Percentiles rank a stretch among this genome's conserved stretches.
Evolutionary conservation across 2,329 filamentous ascomycete genomes (phyloP).

Genomic region (Teratosphaeriaceae sp.): DNA sequence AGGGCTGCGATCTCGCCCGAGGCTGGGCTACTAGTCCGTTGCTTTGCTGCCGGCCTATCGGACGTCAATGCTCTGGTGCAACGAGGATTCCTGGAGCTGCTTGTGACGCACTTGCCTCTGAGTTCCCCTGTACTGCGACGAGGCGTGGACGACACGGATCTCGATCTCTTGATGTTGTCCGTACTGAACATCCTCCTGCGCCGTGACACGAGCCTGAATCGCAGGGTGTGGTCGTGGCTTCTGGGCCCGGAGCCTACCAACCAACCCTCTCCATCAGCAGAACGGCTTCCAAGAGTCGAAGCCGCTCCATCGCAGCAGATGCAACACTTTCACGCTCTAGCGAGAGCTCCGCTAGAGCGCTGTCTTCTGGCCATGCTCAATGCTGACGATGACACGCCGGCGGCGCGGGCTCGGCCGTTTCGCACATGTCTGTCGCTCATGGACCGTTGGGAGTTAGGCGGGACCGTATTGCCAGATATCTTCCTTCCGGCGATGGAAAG

Average conservation of each 20-base stretch:
- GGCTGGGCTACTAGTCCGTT: conserved; percentile 81
- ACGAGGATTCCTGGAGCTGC: conserved; percentile 83
- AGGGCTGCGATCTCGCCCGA: conserved; percentile 79
- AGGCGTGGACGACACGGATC: conserved; percentile 64
- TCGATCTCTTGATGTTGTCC: conserved; percentile 74
- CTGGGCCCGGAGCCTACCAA: conserved; percentile 71
- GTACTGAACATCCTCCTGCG: conserved; percentile 82
- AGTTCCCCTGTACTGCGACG: conserved; percentile 74
- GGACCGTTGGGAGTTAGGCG: conserved; percentile 97
- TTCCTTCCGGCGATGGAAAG: conserved; percentile 82
- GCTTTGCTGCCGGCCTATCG: conserved; percentile 80
- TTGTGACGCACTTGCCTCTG: conserved; percentile 84
- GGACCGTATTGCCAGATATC: conserved; percentile 77
- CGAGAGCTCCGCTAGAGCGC: conserved; percentile 64
- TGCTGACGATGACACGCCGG: conserved; percentile 45
- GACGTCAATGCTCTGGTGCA: conserved; percentile 91
- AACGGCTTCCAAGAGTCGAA: conserved; percentile 9
- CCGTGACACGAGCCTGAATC: conserved; percentile 93
- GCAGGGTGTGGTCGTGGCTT: conserved; percentile 93
- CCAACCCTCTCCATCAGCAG: conserved; percentile 14
- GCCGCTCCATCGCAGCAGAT: conserved; percentile 41
- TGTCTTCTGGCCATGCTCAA: conserved; percentile 74
- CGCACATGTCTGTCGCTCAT: conserved; percentile 90
- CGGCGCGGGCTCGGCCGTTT: conserved; percentile 75
- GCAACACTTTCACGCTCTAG: conserved; percentile 78